Percentiles rank a stretch among this genome's conserved stretches.
These are phyloP conservation scores for Wallacemonas sp. DNA, from an alignment of 208 protist genomes.

Conservation along the genomic window DNA sequence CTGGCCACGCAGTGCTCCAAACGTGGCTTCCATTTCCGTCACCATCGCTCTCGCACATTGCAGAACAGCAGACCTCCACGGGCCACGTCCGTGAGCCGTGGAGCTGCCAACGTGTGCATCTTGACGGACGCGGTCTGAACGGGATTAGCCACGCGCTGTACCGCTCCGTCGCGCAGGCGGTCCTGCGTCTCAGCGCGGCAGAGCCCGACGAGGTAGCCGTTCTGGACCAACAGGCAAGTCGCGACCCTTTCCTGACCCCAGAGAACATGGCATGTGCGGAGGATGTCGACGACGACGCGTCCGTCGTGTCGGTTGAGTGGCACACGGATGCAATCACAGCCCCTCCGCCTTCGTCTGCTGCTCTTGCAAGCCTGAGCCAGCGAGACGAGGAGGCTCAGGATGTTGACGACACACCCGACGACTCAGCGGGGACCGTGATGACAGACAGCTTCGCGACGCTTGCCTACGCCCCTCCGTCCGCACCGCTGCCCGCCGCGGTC, in stretches of 20 bases:
- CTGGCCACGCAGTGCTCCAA: neutral
- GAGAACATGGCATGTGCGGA: neutral
- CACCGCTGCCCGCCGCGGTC: neutral
- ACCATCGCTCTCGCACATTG: neutral
- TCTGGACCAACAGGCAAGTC: neutral
- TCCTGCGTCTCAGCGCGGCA: neutral
- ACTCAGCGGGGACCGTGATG: neutral
- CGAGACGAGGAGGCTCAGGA: too few relatives aligned
- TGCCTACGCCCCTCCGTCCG: constrained; percentile 15
- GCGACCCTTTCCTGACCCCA: constrained; percentile 10
- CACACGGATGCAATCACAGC: neutral
- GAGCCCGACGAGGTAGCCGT: neutral
- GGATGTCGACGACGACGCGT: neutral
- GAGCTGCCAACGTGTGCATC: neutral
- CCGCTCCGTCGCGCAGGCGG: neutral
- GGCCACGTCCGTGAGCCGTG: neutral
- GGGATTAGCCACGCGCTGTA: neutral
- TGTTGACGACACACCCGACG: too few relatives aligned
- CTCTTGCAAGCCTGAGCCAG: too few relatives aligned
- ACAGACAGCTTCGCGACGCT: constrained; percentile 6
- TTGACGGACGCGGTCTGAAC: neutral
- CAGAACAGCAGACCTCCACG: neutral
- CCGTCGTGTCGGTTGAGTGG: neutral
- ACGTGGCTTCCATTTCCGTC: constrained; percentile 10
- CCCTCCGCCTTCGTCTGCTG: too few relatives aligned